Base-by-base conservation (phyloP, 2,329 filamentous ascomycete species). In the Celoporthe dispersa region DNA sequence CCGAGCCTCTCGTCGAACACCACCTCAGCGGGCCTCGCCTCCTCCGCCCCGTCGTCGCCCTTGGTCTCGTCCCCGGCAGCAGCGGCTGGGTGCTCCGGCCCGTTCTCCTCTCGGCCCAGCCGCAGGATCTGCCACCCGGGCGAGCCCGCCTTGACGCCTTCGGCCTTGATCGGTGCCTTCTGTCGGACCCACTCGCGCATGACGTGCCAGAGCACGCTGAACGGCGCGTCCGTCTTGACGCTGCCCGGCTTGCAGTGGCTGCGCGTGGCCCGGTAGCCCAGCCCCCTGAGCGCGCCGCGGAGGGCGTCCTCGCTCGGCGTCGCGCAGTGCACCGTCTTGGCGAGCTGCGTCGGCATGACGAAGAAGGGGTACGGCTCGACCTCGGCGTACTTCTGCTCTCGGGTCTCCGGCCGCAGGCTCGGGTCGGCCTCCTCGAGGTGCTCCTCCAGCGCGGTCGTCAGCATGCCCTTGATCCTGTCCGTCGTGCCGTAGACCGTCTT, bases 221-320 rank as follows among this genome's bases (percentile, higher is more conserved):
- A 99, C 0, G 94, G 93, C 19, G 96, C 96, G 80, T 98, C 90
- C 0, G 96, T 98, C 83, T 97, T 97, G 80, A 98, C 90, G 76
- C 93, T 96, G 35, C 94, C 95, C 0, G 93, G 87, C 74, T 94
- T 94, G 75, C 94, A 94, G 80, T 99, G 96, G 75, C 93, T 97
- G 76, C 95, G 89, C 0, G 93, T 93, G 3, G 92, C 92, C 61
- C 87, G 86, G 78, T 97, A 98, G 8, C 95, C 96, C 1, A 97
- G 85, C 71, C 91, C 87, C 31, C 90, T 86, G 39, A 99, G 83
- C 3, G 96, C 96, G 31, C 96, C 95, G 62, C 93, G 89, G 71
- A 99, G 82, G 67, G 91, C 86, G 73, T 93, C 90, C 73, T 94
- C 90, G n/a, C 92, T 87, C 0, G 95, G 94, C 3, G 94, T 94